Evolutionary conservation across 2,329 filamentous ascomycete species (phyloP), one percentile per base, ranked within the genome.

Genomic region (Colletotrichum cordylinicola): DNA sequence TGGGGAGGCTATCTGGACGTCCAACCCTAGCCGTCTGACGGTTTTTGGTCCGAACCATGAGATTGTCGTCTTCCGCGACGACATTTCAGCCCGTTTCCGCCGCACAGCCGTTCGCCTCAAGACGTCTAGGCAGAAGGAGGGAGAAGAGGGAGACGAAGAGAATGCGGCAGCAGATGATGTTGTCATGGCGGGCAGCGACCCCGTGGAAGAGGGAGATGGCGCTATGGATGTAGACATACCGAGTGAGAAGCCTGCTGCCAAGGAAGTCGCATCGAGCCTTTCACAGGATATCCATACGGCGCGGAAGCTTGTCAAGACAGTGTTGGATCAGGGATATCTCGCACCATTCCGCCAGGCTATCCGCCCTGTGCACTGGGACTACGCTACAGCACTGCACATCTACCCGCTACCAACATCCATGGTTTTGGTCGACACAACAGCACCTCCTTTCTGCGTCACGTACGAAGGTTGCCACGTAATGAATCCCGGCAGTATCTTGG

Each of bases 401-500:
- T 98, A 98, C 83, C 97, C 96, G 10, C 85, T 98, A 33, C 97
- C 97, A 3, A 96, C 95, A 24, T 92, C 94, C 1, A 87, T 98
- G 81, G 91, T 98, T 18, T 86, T 99, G 6, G 93, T 95, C 3
- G 97, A 99, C 85, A 88, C 94, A 0, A 95, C 96, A 56, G 93
- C 94, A 12, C 93, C 94, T 16, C 90, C 95, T 0, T 99, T 98
- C 81, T 94, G 94, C 70, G 88, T 98, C 78, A 98, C 95, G 16
- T 98, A 98, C 82, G 96, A 98, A 84, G 96, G 96, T 0, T 98
- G 97, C 82, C 95, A 97, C 86, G 96, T 98, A 39, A 93, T 99
- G 91, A 99, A 99, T 83, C 96, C 97, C 0, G 95, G 96, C 8
- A 89, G 90, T 65, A 84, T 99, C 66, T 89, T 98, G 29, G 92